Conservation (phyloP, 441 rosid genomes). For the Isatis lusitanica region DNA sequence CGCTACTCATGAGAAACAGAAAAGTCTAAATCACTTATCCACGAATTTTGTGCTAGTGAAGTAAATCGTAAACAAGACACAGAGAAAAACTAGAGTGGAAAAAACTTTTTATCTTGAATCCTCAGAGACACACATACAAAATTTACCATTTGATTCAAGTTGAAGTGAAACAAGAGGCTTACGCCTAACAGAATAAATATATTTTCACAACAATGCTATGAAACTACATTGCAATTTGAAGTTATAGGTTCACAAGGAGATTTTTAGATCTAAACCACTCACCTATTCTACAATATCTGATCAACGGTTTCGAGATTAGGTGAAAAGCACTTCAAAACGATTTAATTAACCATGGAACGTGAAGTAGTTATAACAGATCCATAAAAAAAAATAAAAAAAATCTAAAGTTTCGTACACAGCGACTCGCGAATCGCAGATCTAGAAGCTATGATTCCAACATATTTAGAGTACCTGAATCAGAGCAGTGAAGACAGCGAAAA, state of each 20-base stretch:
- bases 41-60: neutral
- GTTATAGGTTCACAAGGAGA: neutral
- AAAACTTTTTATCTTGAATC: neutral
- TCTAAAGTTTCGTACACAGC: neutral
- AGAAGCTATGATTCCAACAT: neutral
- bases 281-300: neutral
- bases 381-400: neutral
- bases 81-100: no score
- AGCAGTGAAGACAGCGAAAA: conserved; percentile 79
- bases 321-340: neutral
- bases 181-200: neutral
- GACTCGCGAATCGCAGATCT: conserved; percentile 20
- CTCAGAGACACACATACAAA: neutral
- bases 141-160: neutral
- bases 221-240: conserved; percentile 1
- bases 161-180: neutral
- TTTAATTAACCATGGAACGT: neutral
- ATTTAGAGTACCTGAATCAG: conserved; percentile 61
- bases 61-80: no score
- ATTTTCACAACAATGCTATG: neutral
- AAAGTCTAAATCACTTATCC: neutral
- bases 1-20: neutral
- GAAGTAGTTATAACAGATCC: neutral
- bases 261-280: conserved; percentile 5
- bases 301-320: neutral